Evolutionary conservation across 768 basidiomycete species (phyloP), one percentile per base, ranked within the genome.

Genomic region (Collybia mongolica): DNA sequence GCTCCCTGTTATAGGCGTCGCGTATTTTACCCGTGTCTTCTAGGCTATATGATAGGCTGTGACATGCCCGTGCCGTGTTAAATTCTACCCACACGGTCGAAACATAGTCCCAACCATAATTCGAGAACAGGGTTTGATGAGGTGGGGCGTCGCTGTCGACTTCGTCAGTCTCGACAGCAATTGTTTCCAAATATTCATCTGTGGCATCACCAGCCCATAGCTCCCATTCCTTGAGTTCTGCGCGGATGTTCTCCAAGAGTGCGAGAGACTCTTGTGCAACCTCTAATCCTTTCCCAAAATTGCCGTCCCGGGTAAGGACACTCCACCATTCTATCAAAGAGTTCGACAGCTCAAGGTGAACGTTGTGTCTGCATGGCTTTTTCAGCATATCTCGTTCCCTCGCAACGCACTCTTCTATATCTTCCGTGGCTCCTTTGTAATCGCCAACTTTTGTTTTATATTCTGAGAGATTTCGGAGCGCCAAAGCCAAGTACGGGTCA

Each of bases 51-150:
- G 54, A 46, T 14, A 55, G 46, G 28, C 46, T 44, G 22, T 32
- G 43, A 5, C 48, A 39, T 7, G 54, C 54, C 17, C 51, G 54
- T 28, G 46, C 54, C 1, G 54, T 55, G 32, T 52, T 55, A 20
- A 26, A 48, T 39, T 55, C 46, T 17, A 55, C 36, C 51, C 54
- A 52, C 14, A 48, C 5, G 2, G 45, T 44, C 12, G 51, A 46
- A 5, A 52, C 46, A 9, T 48, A 36, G 12, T 52, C 54, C 24
- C 45, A 32, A 6, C 11, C 14, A 3, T 32, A 3, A 24, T 37
- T 36, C 9, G 22, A 28, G 26, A 19, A 37, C 6, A 17, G 22
- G 39, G 39, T 37, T 11, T 14, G 45, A 2, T 32, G 9, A 22
- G 41, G 23, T 29, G 28, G 24, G 11, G 2, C 35, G 36, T 26